phyloP scores from a whole-genome alignment of 2,329 filamentous ascomycete genomes.

The Epichloe bromicola region DNA sequence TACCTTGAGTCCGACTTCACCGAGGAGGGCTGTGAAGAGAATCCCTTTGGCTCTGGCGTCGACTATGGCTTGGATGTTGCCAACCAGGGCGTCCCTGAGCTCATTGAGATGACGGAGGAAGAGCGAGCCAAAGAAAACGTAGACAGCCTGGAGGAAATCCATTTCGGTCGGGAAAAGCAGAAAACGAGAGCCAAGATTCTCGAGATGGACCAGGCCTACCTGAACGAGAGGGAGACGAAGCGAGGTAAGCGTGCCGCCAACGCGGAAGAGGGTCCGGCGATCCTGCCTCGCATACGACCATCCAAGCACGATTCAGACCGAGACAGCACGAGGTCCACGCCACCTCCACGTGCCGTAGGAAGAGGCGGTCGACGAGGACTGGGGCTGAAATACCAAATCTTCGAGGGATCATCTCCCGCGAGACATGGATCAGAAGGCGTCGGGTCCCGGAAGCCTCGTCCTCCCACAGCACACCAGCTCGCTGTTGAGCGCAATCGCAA shows the following conservation, averaged over 20 bases:
- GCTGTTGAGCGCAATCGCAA: slow-evolving; percentile 69
- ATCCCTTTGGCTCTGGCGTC: slow-evolving; percentile 71
- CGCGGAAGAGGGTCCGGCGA: slow-evolving; percentile 42
- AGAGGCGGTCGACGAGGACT: slow-evolving; percentile 13
- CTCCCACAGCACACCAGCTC: slow-evolving; percentile 69
- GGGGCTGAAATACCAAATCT: slow-evolving; percentile 45
- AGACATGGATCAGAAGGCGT: slow-evolving; percentile 41
- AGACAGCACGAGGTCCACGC: slow-evolving; percentile 31
- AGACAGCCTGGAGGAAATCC: slow-evolving; percentile 55
- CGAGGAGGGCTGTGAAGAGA: slow-evolving; percentile 72
- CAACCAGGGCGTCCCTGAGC: slow-evolving; percentile 55
- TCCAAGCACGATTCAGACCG: slow-evolving; percentile 44
- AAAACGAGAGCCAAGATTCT: slow-evolving; percentile 63
- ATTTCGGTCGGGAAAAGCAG: slow-evolving; percentile 61
- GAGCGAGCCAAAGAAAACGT: slow-evolving; percentile 59
- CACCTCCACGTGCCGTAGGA: slow-evolving; percentile 23
- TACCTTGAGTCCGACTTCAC: slow-evolving; percentile 95
- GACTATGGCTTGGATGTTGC: slow-evolving; percentile 52
- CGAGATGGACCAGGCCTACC: slow-evolving; percentile 58
- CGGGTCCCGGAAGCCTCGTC: slow-evolving; percentile 52
- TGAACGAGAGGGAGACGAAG: slow-evolving; percentile 48
- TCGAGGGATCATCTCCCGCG: slow-evolving; percentile 48
- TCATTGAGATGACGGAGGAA: slow-evolving; percentile 52
- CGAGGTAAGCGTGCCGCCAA: slow-evolving; percentile 31
- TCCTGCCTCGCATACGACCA: slow-evolving; percentile 49